Conservation (phyloP, 2,329 filamentous ascomycete species). For the Pseudogymnoascus sp. region DNA sequence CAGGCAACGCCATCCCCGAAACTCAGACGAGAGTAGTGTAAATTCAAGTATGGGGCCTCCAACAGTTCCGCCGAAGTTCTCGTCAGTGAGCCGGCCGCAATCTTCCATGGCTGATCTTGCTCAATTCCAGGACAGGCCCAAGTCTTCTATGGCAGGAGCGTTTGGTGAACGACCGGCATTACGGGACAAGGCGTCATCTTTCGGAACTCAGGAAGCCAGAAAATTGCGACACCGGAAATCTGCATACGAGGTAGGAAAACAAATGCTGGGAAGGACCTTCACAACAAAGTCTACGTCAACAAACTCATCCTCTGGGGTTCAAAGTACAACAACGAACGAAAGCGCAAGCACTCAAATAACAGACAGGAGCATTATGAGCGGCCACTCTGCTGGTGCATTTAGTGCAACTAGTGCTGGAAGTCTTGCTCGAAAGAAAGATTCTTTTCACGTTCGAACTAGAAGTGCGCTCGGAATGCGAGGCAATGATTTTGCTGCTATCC, state of each 20-base stretch:
- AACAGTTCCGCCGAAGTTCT: constrained; percentile 37
- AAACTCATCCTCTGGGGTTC: constrained; percentile 64
- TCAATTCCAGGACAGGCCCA: constrained; percentile 42
- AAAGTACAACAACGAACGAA: constrained; percentile 56
- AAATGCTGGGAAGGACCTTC: constrained; percentile 66
- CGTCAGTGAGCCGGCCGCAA: constrained; percentile 6
- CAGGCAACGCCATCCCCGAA: constrained; percentile 20
- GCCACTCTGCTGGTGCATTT: constrained; percentile 78
- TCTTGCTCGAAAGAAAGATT: constrained; percentile 64
- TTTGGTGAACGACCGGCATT: constrained; percentile 27
- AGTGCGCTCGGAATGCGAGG: constrained; percentile 58
- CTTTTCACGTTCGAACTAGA: constrained; percentile 44
- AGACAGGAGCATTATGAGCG: constrained; percentile 86
- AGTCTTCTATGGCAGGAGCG: constrained; percentile 47
- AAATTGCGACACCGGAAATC: constrained; percentile 61
- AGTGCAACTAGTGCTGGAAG: constrained; percentile 95
- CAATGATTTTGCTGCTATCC: constrained; percentile 24
- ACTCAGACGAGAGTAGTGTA: constrained; percentile 5
- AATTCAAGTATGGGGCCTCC: constrained; percentile 15
- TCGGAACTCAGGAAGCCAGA: constrained; percentile 1
- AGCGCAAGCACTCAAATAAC: constrained; percentile 70
- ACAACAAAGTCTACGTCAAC: constrained; percentile 85
- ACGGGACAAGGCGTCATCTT: background rate
- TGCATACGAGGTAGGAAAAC: constrained; percentile 66
- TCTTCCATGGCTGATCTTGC: constrained; percentile 19